Evolutionary conservation across 495 filamentous ascomycete genomes (phyloP), one percentile per base, ranked within the genome.

Genomic region (Hypoxylon cercidicola): DNA sequence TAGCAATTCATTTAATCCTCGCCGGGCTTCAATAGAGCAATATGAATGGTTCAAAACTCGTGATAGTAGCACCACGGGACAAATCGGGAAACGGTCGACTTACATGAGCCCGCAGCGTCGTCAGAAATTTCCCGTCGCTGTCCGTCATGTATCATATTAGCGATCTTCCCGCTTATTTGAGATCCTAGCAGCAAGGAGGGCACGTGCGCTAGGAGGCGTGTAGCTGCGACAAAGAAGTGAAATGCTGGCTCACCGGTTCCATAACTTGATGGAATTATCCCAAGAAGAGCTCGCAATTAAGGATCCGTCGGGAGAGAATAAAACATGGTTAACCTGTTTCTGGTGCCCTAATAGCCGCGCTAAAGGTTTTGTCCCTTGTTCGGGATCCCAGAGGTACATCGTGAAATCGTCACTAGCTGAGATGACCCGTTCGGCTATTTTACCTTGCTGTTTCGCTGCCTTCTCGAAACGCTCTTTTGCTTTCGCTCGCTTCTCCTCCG

Each of bases 331-430:
- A 57, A 99, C 92, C 69, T 91, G 91, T 74, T 97, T 98, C 72
- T 97, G 93, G 73, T 99, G 96, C 9, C 96, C 96, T 20, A 93
- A 75, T 50, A 99, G 82, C 25, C 95, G 84, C n/a, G 91, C 88
- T 10, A 98, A 76, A 5, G 94, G 93, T 72, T 97, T 97, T 15
- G 79, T 90, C 11, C 82, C 79, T 15, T 89, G 88, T 51, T 76
- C 82, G 0, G 96, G 96, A 30, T 96, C 90, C 96, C 96, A 99
- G 47, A 99, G 85, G 70, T 90, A 97, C 83, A 98, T 95, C 5
- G 95, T 98, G 78, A 92, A 95, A 71, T 99, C 96, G 69, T 99
- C 95, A 70, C 88, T 90, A 1, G 94, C 96, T 1, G 92, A 93
- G 2, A 96, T 93, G 2, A 97, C 79, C 16, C 93, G 87, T 77